Evolutionary conservation across 768 basidiomycete species (phyloP).

Genomic region (Pisolithus albus): DNA sequence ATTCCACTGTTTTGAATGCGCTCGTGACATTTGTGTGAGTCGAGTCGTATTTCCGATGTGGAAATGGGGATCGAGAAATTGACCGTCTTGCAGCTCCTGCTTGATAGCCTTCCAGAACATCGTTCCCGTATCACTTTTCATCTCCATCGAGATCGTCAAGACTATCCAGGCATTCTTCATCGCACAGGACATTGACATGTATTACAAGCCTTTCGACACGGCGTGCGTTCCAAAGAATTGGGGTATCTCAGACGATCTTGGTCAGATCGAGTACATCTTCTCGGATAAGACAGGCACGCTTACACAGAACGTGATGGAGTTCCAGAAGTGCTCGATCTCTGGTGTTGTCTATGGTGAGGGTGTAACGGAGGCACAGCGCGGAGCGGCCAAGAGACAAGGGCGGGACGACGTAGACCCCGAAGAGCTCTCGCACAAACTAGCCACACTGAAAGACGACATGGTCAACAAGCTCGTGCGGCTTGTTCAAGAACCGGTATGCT

Average conservation of each 20-base stretch:
- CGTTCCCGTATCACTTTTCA: slow-evolving; percentile 92
- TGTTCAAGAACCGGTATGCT: slow-evolving; percentile 85
- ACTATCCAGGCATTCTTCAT: slow-evolving; percentile 97
- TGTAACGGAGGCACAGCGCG: slow-evolving; percentile 90
- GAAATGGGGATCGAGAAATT: slow-evolving; percentile 1
- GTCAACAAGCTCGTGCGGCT: slow-evolving; percentile 59
- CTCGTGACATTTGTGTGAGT: slow-evolving; percentile 89
- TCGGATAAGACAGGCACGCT: slow-evolving; percentile 96
- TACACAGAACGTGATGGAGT: slow-evolving; percentile 98
- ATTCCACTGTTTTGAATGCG: slow-evolving; percentile 58
- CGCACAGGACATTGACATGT: slow-evolving; percentile 94
- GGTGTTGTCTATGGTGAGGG: slow-evolving; percentile 90
- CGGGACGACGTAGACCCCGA: slow-evolving; percentile 58
- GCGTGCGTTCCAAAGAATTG: slow-evolving; percentile 94
- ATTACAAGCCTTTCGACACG: slow-evolving; percentile 80
- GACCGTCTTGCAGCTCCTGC: slow-evolving; percentile 54
- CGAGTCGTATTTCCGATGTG: neutral
- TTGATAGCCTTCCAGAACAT: slow-evolving; percentile 98
- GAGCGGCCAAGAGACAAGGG: slow-evolving; percentile 81
- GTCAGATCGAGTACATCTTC: slow-evolving; percentile 94
- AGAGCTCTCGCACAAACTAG: slow-evolving; percentile 64
- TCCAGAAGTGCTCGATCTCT: slow-evolving; percentile 87
- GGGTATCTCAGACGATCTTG: slow-evolving; percentile 98
- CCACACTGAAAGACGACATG: slow-evolving; percentile 68
- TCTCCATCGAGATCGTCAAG: slow-evolving; percentile 97